Percentiles rank a stretch among this genome's conserved stretches.
Evolutionary conservation across 768 basidiomycete genomes (phyloP).

Genomic region (Hygrophorus russula): DNA sequence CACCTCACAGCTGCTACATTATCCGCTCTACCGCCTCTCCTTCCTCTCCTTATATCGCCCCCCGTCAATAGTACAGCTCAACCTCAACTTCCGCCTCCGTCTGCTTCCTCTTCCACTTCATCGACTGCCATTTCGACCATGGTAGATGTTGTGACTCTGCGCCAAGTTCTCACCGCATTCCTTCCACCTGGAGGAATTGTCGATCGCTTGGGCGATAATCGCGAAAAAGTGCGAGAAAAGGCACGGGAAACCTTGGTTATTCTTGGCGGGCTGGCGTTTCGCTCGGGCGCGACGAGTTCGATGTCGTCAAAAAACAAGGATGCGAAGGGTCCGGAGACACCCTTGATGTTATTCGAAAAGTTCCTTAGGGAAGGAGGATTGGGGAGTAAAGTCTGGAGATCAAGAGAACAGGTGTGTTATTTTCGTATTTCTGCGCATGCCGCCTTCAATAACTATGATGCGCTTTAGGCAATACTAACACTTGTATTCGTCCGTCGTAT

Average conservation of each 20-base stretch:
- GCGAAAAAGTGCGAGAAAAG: constrained; percentile 54
- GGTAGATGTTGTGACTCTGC: constrained; percentile 48
- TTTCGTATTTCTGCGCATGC: background rate
- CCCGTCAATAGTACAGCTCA: constrained; percentile 15
- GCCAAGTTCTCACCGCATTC: constrained; percentile 57
- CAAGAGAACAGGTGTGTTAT: constrained; percentile 70
- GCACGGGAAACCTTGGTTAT: constrained; percentile 70
- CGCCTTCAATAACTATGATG: constrained; percentile 1
- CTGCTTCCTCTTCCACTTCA: constrained; percentile 43
- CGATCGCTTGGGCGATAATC: constrained; percentile 75
- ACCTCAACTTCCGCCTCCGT: constrained; percentile 24
- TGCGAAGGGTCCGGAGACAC: constrained; percentile 59
- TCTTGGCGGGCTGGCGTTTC: constrained; percentile 63
- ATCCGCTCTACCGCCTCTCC: constrained; percentile 52
- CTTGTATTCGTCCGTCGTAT: constrained; percentile 64
- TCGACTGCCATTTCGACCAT: constrained; percentile 29
- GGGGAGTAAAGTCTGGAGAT: constrained; percentile 74
- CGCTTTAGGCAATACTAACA: constrained; percentile 43
- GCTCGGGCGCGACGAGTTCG: constrained; percentile 33
- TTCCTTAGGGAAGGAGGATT: constrained; percentile 63
- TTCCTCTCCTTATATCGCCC: constrained; percentile 49
- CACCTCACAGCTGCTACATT: constrained; percentile 73
- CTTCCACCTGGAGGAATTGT: constrained; percentile 68
- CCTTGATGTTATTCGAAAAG: constrained; percentile 59
- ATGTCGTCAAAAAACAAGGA: constrained; percentile 34